These are phyloP conservation scores for Populus hybrid DNA, from an alignment of 441 rosid species.

Conservation along the genomic window DNA sequence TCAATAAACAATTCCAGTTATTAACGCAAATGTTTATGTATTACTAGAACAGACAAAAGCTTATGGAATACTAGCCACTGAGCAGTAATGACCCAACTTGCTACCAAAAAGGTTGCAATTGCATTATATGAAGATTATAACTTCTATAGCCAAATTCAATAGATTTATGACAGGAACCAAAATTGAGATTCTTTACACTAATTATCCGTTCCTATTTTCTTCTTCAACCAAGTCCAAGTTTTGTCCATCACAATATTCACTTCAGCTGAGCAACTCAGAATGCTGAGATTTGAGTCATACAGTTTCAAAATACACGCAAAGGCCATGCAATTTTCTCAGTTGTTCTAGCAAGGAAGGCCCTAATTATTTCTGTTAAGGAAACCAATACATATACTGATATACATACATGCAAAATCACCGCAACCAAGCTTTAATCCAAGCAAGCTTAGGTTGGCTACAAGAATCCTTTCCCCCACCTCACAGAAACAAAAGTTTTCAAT, in stretches of 20 bases:
- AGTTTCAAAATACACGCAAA: not conserved
- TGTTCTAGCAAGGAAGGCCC: not conserved
- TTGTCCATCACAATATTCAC: not conserved
- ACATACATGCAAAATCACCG: not conserved
- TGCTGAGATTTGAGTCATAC: not conserved
- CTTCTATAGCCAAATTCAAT: not conserved
- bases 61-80: not conserved
- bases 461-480: not conserved
- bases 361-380: not conserved
- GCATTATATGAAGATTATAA: not conserved
- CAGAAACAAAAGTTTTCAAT: not conserved
- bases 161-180: not conserved
- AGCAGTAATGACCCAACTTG: not conserved
- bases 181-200: not conserved
- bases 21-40: not conserved
- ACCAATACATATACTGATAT: not conserved
- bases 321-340: not conserved
- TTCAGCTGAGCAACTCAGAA: not conserved
- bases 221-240: not conserved
- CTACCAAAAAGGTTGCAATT: not conserved
- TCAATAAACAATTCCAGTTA: not conserved
- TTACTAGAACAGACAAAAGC: not conserved
- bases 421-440: not conserved
- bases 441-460: not conserved
- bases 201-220: not conserved